Percentiles rank a stretch among this genome's conserved stretches.
Evolutionary conservation across 495 filamentous ascomycete genomes (phyloP).

Genomic region (Trichoderma virens): DNA sequence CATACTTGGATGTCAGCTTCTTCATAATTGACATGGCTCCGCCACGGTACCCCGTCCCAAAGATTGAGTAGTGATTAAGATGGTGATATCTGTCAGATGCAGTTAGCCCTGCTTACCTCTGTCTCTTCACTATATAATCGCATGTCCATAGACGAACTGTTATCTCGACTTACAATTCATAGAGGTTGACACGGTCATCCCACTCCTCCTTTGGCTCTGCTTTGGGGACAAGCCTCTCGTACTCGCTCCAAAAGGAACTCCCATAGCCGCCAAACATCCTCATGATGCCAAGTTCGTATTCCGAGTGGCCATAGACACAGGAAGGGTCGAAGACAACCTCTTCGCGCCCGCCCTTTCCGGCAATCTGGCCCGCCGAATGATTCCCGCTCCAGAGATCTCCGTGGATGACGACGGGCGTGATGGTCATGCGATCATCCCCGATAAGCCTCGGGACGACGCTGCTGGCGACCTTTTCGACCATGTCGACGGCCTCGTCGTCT

Average conservation of each 20-base stretch:
- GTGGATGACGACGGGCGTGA: conserved; percentile 70
- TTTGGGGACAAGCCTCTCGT: conserved; percentile 65
- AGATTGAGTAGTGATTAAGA: conserved; percentile 80
- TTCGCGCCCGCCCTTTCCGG: conserved; percentile 47
- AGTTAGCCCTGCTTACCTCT: not conserved
- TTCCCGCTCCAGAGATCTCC: conserved; percentile 93
- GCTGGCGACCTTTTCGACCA: conserved; percentile 55
- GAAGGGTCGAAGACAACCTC: conserved; percentile 83
- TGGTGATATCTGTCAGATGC: conserved; percentile 63
- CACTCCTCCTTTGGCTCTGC: conserved; percentile 78
- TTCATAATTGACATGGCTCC: conserved; percentile 72
- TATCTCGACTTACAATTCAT: conserved; percentile 61
- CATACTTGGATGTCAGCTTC: conserved; percentile 60
- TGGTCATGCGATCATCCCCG: conserved; percentile 55
- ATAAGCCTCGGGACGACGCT: conserved; percentile 67
- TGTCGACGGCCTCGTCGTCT: conserved; percentile 49
- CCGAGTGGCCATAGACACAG: conserved; percentile 72
- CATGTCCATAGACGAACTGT: not conserved
- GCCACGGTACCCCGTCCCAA: conserved; percentile 66
- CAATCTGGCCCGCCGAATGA: conserved; percentile 57
- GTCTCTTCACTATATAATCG: not conserved
- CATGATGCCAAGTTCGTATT: conserved; percentile 93
- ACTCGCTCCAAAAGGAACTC: conserved; percentile 61
- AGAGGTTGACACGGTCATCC: conserved; percentile 69
- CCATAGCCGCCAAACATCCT: conserved; percentile 92